A percentile compares a stretch with the other conserved stretches of the same genome.
phyloP scores from a whole-genome alignment of 257 asterid species.

The Hygrophila difformis region DNA sequence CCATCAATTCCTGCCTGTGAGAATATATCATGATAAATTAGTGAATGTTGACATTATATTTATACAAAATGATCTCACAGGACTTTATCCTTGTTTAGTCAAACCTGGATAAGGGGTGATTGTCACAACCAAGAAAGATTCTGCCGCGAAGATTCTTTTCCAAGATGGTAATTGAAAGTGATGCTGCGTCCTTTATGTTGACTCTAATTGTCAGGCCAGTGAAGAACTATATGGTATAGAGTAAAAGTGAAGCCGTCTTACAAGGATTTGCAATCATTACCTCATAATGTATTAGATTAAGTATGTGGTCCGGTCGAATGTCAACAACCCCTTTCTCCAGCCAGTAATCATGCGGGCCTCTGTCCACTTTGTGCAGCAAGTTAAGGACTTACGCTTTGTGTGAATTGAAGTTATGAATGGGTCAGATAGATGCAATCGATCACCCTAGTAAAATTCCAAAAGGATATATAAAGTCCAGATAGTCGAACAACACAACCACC shows the following conservation, averaged over 20 bases:
- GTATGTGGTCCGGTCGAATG: constrained; percentile 84
- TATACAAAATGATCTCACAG: not conserved
- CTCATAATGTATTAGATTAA: constrained; percentile 91
- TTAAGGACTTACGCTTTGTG: constrained; percentile 35
- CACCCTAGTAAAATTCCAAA: constrained; percentile 18
- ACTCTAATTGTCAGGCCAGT: too few species aligned
- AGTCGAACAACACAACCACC: constrained; percentile 90
- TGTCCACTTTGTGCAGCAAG: constrained; percentile 62
- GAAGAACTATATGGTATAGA: too few species aligned
- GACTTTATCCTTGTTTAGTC: not conserved
- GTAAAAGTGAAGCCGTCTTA: too few species aligned
- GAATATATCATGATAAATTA: not conserved
- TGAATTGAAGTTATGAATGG: constrained; percentile 2
- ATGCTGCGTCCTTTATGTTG: constrained; percentile 78
- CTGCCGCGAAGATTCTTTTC: constrained; percentile 38
- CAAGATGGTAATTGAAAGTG: constrained; percentile 44
- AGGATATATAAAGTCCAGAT: constrained; percentile 99
- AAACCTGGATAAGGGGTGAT: constrained; percentile 65
- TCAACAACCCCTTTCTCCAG: constrained; percentile 69
- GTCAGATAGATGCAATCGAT: too few species aligned
- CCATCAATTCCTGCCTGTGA: constrained; percentile 61
- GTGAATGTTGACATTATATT: not conserved
- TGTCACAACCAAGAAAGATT: constrained; percentile 62
- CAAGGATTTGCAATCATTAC: too few species aligned
- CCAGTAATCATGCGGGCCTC: constrained; percentile 88